Conservation (phyloP, 2,329 filamentous ascomycete species). For the Ilyonectria robusta region DNA sequence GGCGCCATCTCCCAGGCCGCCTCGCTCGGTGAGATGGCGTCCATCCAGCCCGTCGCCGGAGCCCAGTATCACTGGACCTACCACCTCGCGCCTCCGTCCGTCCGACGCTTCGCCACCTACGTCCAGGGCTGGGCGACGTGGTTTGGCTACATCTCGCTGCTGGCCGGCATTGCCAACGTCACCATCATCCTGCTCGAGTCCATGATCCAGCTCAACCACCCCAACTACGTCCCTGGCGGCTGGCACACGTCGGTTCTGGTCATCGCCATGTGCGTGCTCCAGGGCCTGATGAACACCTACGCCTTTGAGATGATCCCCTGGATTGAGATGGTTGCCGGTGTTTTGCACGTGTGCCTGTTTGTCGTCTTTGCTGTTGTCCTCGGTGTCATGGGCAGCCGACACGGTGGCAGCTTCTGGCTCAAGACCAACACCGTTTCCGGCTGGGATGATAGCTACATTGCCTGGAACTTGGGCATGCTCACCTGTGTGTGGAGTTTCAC, state of each 20-base stretch:
- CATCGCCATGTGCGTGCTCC: conserved; percentile 45
- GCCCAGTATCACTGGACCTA: conserved; percentile 46
- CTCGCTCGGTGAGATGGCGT: conserved; percentile 44
- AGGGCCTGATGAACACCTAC: conserved; percentile 41
- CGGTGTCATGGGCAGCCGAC: conserved; percentile 42
- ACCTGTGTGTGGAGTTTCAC: conserved; percentile 48
- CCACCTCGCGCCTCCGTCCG: conserved; percentile 37
- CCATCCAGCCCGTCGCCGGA: conserved; percentile 42
- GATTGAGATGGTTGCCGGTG: conserved; percentile 43
- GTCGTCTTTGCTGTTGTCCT: conserved; percentile 45
- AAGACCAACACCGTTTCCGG: conserved; percentile 39
- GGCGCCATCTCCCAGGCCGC: conserved; percentile 44
- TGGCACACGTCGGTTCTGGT: conserved; percentile 45
- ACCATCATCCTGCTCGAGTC: conserved; percentile 47
- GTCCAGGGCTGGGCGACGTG: conserved; percentile 46
- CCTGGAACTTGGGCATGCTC: conserved; percentile 46
- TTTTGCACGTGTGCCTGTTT: conserved; percentile 43
- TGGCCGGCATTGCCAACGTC: conserved; percentile 45
- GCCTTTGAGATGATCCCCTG: conserved; percentile 43
- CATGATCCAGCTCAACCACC: conserved; percentile 44
- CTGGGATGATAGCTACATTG: conserved; percentile 42
- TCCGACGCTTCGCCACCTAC: conserved; percentile 44
- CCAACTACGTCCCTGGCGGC: conserved; percentile 39
- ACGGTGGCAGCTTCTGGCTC: conserved; percentile 41
- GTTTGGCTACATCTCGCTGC: conserved; percentile 44